Base-by-base conservation (phyloP, 139 green algal species). In the Klebsormidium nitens region DNA sequence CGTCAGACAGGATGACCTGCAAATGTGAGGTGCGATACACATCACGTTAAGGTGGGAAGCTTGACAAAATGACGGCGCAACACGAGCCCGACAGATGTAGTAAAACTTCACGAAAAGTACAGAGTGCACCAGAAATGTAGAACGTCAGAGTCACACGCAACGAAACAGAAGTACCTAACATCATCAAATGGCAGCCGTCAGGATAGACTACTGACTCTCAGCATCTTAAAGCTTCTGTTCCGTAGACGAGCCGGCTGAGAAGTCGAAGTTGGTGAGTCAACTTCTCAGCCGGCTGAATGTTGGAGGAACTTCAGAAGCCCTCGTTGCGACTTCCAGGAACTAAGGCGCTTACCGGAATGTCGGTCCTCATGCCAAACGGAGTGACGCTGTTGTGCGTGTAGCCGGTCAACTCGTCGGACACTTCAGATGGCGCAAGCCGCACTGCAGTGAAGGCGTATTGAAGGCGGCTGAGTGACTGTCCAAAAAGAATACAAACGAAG, bases 321-420 rank as follows among this genome's bases (percentile, higher is more conserved):
- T n/a, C 19, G 23, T n/a, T 19, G 23, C 19, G 23, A 2, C 11
- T 26, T 50, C 1, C 2, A 66, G 11, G 1, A 5, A 61, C 5
- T 19, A 26, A 58, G 23, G 42, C 11, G 29, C 52, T 59, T 72
- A 78, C 70, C 2, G 90, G 91, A 32, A 96, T 65, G 14, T 29
- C 60, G n/a, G 74, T 79, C 34, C 42, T 55, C 44, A 89, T 84
- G 42, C 77, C 88, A 1, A 97, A 76, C 29, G 91, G 91, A 2
- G 80, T 84, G 11, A 97, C 91, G 5, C 84, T 86, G 47, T 96
- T 96, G 79, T 95, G 88, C 47, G 57, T 49, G 46, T 85, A 90
- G 35, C 89, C 89, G 19, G 79, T 88, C 17, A 92, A 71, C 31
- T 76, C 31, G 17, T 80, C 78, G 19, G 81, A 95, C 2, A 79